Conservation (phyloP, 1,284 basidiomycete genomes). For the Salmacisia buchloeana region DNA sequence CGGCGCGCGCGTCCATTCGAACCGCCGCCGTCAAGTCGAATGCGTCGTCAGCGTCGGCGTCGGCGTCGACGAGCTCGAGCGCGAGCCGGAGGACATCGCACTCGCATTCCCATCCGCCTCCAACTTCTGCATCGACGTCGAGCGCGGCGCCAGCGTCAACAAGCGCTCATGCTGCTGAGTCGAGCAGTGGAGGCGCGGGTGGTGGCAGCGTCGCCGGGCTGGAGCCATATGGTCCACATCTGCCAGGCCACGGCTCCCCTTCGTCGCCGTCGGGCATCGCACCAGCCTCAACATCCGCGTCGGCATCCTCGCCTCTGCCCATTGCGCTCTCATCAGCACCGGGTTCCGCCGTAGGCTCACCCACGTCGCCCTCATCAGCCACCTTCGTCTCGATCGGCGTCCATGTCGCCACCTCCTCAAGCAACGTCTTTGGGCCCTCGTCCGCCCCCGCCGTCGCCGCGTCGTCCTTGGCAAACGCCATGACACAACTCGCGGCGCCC, state of each 20-base stretch:
- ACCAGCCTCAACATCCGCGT: neutral
- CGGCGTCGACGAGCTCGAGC: too few relatives aligned
- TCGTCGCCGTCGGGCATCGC: neutral
- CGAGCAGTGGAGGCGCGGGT: neutral
- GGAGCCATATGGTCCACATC: neutral
- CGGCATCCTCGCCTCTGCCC: neutral
- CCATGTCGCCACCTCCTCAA: neutral
- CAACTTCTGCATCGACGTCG: neutral
- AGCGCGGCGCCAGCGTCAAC: neutral
- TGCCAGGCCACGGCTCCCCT: neutral
- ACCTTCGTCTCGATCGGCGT: neutral
- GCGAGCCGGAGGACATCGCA: conserved; percentile 14
- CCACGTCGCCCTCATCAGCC: neutral
- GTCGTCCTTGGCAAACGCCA: neutral
- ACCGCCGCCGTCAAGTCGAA: conserved; percentile 5
- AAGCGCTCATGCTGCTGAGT: too few relatives aligned
- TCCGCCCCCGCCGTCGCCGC: neutral
- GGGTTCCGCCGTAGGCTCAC: too few relatives aligned
- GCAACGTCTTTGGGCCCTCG: neutral
- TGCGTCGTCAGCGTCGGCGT: neutral
- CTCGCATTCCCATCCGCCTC: neutral
- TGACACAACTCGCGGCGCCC: neutral
- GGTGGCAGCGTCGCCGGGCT: neutral
- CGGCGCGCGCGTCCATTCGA: conserved; percentile 20
- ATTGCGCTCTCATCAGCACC: neutral